Evolutionary conservation across 306 rosid species (phyloP).

Genomic region (Abrus precatorius): DNA sequence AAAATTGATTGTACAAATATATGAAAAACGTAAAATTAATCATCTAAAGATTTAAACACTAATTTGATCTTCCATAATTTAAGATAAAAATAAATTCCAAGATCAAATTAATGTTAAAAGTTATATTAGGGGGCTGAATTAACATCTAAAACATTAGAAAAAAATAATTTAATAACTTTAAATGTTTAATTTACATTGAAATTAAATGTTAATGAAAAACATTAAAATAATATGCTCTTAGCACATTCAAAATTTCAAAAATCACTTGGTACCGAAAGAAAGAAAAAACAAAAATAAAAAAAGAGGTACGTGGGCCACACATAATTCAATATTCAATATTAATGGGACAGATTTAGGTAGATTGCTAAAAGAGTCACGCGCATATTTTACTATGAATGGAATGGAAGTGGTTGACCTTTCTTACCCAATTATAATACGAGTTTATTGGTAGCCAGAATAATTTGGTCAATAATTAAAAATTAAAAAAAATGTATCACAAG

Average conservation of each 20-base stretch:
- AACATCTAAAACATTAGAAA: too few species aligned
- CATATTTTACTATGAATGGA: not conserved
- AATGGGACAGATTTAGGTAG: conserved; percentile 4
- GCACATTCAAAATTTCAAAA: not conserved
- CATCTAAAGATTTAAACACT: too few species aligned
- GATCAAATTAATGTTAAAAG: too few species aligned
- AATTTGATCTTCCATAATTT: too few species aligned
- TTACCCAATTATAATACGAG: not conserved
- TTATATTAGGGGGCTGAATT: too few species aligned
- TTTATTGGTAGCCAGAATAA: not conserved
- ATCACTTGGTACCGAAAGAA: not conserved
- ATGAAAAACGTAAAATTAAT: too few species aligned
- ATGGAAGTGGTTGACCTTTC: conserved; percentile 23
- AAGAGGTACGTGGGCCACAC: conserved; percentile 5
- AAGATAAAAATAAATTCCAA: too few species aligned
- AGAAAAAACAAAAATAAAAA: not conserved
- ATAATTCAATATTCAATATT: not conserved
- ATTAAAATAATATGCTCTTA: not conserved
- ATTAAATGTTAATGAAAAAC: not conserved
- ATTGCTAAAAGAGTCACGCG: not conserved
- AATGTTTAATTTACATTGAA: too few species aligned
- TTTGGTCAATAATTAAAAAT: not conserved
- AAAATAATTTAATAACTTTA: too few species aligned
- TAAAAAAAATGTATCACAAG: not conserved
- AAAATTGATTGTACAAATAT: too few species aligned